These are phyloP conservation scores for Circinella minor DNA, from an alignment of 371 early-diverging fungal species.

Conservation along the genomic window DNA sequence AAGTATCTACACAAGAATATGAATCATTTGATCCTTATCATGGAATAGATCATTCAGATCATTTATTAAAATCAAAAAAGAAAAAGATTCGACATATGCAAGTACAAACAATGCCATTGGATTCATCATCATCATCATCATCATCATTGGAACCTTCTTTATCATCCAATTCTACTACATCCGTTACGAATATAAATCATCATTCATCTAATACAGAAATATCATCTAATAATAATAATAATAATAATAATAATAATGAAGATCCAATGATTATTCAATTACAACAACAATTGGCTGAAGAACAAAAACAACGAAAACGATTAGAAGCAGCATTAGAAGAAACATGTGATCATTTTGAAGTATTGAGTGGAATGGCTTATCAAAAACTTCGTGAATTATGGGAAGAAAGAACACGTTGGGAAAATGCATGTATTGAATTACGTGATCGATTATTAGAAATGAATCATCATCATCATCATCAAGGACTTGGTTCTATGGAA, in stretches of 20 bases:
- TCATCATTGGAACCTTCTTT: neutral
- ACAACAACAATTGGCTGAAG: slow-evolving; percentile 35
- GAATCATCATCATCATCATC: neutral
- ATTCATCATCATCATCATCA: neutral
- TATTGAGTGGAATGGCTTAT: slow-evolving; percentile 59
- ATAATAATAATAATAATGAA: neutral
- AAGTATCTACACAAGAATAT: slow-evolving; percentile 22
- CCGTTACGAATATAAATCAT: neutral
- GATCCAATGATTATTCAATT: slow-evolving; percentile 23
- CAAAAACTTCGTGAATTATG: slow-evolving; percentile 62
- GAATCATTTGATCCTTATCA: neutral
- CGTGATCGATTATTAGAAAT: slow-evolving; percentile 30
- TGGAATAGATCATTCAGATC: neutral
- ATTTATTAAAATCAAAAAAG: neutral
- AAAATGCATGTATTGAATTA: slow-evolving; percentile 46
- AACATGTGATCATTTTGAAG: slow-evolving; percentile 61
- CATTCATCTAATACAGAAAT: neutral
- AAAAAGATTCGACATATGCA: slow-evolving; percentile 44
- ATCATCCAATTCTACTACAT: too few species aligned
- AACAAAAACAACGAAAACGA: slow-evolving; percentile 36
- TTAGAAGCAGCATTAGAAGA: slow-evolving; percentile 57
- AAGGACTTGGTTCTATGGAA: slow-evolving; percentile 10
- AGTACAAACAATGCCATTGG: slow-evolving; percentile 38
- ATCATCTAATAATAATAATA: neutral
- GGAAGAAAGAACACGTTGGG: slow-evolving; percentile 56